phyloP scores from a whole-genome alignment of 225 moss, liverwort and hornwort genomes.

The Pseudisothecium myosuroides region DNA sequence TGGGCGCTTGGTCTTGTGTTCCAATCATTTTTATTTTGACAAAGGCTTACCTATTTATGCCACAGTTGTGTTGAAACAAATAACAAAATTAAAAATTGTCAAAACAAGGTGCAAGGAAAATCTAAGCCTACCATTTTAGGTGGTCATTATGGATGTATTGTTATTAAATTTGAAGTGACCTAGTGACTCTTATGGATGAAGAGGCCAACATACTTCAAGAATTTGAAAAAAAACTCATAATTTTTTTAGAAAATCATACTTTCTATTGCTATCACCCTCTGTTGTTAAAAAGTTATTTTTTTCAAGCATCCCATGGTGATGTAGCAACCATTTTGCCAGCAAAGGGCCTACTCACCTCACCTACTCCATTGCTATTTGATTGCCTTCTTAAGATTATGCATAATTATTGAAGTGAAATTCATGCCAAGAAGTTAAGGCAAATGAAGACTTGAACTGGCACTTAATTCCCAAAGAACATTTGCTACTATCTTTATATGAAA shows the following conservation, averaged over 20 bases:
- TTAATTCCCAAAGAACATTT: neutral
- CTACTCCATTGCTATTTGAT: neutral
- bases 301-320: neutral
- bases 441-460: neutral
- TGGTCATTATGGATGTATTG: too few species aligned
- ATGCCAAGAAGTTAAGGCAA: neutral
- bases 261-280: neutral
- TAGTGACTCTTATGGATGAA: neutral
- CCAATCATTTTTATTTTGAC: neutral
- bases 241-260: neutral
- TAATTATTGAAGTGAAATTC: neutral
- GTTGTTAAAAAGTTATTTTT: neutral
- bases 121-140: too few species aligned
- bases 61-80: neutral
- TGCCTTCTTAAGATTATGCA: neutral
- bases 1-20: neutral
- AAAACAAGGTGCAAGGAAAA: neutral
- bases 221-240: too few species aligned
- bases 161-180: neutral
- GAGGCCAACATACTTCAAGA: neutral
- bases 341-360: neutral
- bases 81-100: neutral
- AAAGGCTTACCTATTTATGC: too few species aligned
- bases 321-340: neutral
- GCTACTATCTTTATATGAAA: neutral